Evolutionary conservation across 2,329 filamentous ascomycete genomes (phyloP).

Genomic region (Fusarium sp.): DNA sequence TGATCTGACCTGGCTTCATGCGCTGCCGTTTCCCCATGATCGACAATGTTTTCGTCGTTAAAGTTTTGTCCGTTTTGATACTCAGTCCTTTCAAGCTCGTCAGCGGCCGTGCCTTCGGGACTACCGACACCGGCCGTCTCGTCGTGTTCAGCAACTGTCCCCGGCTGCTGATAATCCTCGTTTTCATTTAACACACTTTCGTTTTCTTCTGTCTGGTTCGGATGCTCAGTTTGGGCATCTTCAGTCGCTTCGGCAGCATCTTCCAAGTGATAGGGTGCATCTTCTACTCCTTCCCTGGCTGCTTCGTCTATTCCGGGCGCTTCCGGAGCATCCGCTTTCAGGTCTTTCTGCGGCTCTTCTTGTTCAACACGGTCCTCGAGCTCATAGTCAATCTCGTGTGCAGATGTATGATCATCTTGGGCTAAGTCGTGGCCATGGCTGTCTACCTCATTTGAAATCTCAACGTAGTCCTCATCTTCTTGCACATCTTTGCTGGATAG

Average conservation of each 20-base stretch:
- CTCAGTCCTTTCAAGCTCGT: conserved; percentile 27
- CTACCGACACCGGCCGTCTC: conserved; percentile 5
- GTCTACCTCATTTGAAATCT: conserved; percentile 20
- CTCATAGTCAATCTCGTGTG: conserved; percentile 53
- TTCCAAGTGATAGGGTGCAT: conserved; percentile 1
- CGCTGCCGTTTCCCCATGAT: conserved; percentile 15
- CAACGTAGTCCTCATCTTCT: conserved; percentile 12
- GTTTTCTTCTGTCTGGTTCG: conserved; percentile 24
- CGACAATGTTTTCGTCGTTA: conserved; percentile 9
- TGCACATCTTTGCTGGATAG: conserved; percentile 11
- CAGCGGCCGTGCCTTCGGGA: conserved; percentile 15
- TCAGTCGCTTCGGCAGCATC: conserved; percentile 7
- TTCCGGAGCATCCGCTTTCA: conserved; percentile 25
- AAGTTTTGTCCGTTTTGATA: conserved; percentile 28
- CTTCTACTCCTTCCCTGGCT: conserved; percentile 6
- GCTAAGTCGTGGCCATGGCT: conserved; percentile 7
- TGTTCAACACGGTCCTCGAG: conserved; percentile 44
- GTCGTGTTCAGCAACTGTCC: conserved; percentile 10
- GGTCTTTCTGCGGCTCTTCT: conserved; percentile 5
- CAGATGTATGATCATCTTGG: conserved; percentile 31
- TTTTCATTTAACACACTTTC: conserved; percentile 39
- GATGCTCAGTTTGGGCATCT: conserved; percentile 8
- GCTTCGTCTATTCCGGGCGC: neutral
- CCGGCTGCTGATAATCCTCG: conserved; percentile 23
- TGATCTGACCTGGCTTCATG: conserved; percentile 6